These are phyloP conservation scores for Fusarium hainanense DNA, from an alignment of 2,329 filamentous ascomycete species.

Conservation along the genomic window DNA sequence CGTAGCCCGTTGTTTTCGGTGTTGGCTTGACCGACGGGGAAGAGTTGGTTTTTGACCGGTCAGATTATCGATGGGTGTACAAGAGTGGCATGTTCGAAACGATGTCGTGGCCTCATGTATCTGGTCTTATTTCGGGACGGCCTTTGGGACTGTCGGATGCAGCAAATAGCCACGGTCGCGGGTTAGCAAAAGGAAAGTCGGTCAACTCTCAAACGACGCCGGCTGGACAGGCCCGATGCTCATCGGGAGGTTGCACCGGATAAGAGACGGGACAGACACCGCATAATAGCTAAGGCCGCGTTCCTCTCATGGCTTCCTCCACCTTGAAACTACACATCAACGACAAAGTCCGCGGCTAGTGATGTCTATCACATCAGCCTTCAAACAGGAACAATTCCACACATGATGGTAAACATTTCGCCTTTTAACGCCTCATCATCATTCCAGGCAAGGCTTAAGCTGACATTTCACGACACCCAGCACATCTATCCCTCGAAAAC, in stretches of 20 bases:
- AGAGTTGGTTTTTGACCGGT: constrained; percentile 36
- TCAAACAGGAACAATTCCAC: background rate
- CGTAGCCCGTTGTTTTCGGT: constrained; percentile 1
- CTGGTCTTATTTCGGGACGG: constrained; percentile 22
- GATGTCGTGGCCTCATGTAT: constrained; percentile 24
- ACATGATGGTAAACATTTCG: background rate
- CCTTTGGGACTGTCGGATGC: constrained; percentile 8
- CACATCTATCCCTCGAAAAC: constrained; percentile 1
- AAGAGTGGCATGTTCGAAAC: constrained; percentile 24
- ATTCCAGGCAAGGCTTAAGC: constrained; percentile 21
- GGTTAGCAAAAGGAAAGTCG: constrained; percentile 24
- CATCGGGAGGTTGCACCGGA: constrained; percentile 33
- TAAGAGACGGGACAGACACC: constrained; percentile 9
- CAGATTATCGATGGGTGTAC: constrained; percentile 26
- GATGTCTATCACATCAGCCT: background rate
- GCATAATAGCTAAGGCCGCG: constrained; percentile 1
- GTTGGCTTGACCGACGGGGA: constrained; percentile 11
- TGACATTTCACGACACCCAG: constrained; percentile 8
- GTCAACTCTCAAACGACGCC: constrained; percentile 14
- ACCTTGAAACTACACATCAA: background rate
- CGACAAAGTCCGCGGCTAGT: background rate
- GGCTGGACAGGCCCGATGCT: constrained; percentile 17
- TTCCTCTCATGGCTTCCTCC: background rate
- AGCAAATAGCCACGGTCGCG: constrained; percentile 16
- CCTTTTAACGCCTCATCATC: background rate